A percentile compares a stretch with the other conserved stretches of the same genome.
Conservation (phyloP, 1,284 basidiomycete species). For the Cryptococcus neoformans region DNA sequence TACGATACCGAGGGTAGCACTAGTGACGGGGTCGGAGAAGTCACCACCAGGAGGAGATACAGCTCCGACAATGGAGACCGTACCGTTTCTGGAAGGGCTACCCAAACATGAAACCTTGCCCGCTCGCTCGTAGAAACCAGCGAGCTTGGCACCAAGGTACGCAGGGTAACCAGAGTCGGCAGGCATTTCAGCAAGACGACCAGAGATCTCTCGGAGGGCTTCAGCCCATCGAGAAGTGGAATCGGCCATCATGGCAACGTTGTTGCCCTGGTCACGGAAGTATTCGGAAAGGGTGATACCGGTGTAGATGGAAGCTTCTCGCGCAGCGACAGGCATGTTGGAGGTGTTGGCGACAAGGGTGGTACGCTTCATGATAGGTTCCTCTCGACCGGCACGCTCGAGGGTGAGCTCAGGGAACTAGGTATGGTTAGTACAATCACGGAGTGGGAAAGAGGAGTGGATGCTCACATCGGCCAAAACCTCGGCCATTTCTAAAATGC, state of each 20-base stretch:
- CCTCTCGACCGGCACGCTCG: conserved; percentile 84
- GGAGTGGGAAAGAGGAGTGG: not conserved
- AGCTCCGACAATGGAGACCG: conserved; percentile 97
- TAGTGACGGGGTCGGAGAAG: conserved; percentile 98
- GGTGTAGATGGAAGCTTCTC: conserved; percentile 99
- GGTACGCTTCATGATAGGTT: conserved; percentile 99
- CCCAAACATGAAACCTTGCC: conserved; percentile 94
- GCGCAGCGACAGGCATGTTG: conserved; percentile 99
- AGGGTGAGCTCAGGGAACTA: conserved; percentile 95
- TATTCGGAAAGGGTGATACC: conserved; percentile 99
- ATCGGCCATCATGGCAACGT: conserved; percentile 99
- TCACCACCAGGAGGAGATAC: conserved; percentile 99
- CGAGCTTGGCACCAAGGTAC: conserved; percentile 93
- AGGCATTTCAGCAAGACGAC: conserved; percentile 99
- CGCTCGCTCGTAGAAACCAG: conserved; percentile 99
- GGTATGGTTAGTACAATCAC: conserved; percentile 8
- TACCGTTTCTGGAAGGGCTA: conserved; percentile 81
- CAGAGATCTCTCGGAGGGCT: conserved; percentile 97
- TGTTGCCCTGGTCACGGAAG: conserved; percentile 97
- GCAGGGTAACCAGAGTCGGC: conserved; percentile 99
- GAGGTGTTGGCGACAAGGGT: conserved; percentile 99
- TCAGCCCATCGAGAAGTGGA: conserved; percentile 99
- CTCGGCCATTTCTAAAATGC: conserved; percentile 81
- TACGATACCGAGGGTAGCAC: conserved; percentile 95
- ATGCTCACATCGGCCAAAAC: conserved; percentile 79